Evolutionary conservation across 768 basidiomycete species (phyloP).

Genomic region (Heimioporus sp.): DNA sequence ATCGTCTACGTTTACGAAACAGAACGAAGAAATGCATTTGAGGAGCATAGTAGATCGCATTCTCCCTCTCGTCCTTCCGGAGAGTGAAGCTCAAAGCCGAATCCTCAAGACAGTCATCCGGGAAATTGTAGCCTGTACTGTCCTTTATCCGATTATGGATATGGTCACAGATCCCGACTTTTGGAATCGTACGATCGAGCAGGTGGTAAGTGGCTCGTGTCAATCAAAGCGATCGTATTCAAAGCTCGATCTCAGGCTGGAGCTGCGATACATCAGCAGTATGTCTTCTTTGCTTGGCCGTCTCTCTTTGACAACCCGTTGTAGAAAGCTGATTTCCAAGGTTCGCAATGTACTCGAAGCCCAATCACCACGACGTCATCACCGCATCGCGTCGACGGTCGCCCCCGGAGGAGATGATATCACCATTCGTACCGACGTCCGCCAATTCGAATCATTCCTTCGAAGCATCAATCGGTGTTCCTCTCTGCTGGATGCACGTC

Average conservation of each 20-base stretch:
- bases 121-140: slow-evolving; percentile 80
- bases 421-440: slow-evolving; percentile 75
- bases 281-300: slow-evolving; percentile 13
- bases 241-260: slow-evolving; percentile 44
- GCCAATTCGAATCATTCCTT: slow-evolving; percentile 90
- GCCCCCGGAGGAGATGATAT: slow-evolving; percentile 61
- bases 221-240: slow-evolving; percentile 1
- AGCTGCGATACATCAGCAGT: slow-evolving; percentile 71
- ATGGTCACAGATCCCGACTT: slow-evolving; percentile 96
- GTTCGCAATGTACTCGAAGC: slow-evolving; percentile 83
- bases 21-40: slow-evolving; percentile 87
- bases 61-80: slow-evolving; percentile 72
- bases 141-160: slow-evolving; percentile 86
- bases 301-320: slow-evolving; percentile 4
- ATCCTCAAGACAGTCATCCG: slow-evolving; percentile 71
- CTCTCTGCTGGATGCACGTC: slow-evolving; percentile 83
- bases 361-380: slow-evolving; percentile 60
- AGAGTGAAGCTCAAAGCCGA: slow-evolving; percentile 67
- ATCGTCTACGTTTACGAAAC: slow-evolving; percentile 84
- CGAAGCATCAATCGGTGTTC: slow-evolving; percentile 79
- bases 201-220: slow-evolving; percentile 63
- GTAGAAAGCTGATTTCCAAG: slow-evolving; percentile 81
- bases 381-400: slow-evolving; percentile 39
- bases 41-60: slow-evolving; percentile 65
- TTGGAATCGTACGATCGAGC: slow-evolving; percentile 92